phyloP scores from a whole-genome alignment of 2,329 filamentous ascomycete genomes.

The Chrysosphaeria jannelii region DNA sequence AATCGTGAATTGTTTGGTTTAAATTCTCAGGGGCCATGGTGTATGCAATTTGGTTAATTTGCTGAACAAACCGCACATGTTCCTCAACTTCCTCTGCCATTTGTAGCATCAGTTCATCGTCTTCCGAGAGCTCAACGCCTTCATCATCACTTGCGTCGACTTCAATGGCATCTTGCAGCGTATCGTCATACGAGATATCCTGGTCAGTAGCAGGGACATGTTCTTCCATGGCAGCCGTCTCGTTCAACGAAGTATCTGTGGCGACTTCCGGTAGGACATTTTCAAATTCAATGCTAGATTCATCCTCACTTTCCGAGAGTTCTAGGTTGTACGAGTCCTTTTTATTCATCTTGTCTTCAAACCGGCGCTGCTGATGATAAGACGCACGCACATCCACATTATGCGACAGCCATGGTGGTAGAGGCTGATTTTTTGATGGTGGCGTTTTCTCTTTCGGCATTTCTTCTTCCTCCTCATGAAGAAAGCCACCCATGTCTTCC shows the following conservation, averaged over 20 bases:
- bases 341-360: conserved; percentile 29
- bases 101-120: conserved; percentile 63
- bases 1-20: conserved; percentile 57
- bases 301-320: conserved; percentile 8
- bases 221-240: too few relatives aligned
- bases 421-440: conserved; percentile 11
- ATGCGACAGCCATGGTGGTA: conserved; percentile 48
- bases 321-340: conserved; percentile 28
- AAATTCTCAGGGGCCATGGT: conserved; percentile 31
- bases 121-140: conserved; percentile 62
- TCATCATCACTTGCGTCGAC: too few relatives aligned
- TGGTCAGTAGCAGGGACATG: too few relatives aligned
- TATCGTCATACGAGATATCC: too few relatives aligned
- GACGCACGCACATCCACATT: conserved; percentile 34
- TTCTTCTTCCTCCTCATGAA: too few relatives aligned
- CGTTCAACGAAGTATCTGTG: too few relatives aligned
- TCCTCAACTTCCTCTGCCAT: conserved; percentile 79
- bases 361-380: conserved; percentile 24
- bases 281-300: conserved; percentile 26
- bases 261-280: conserved; percentile 17
- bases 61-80: conserved; percentile 72
- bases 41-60: conserved; percentile 47
- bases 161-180: too few relatives aligned
- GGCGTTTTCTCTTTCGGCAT: background rate
- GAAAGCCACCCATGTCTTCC: too few relatives aligned